Evolutionary conservation across 805 yeast genomes (phyloP).

Genomic region (Lachancea quebecensis): DNA sequence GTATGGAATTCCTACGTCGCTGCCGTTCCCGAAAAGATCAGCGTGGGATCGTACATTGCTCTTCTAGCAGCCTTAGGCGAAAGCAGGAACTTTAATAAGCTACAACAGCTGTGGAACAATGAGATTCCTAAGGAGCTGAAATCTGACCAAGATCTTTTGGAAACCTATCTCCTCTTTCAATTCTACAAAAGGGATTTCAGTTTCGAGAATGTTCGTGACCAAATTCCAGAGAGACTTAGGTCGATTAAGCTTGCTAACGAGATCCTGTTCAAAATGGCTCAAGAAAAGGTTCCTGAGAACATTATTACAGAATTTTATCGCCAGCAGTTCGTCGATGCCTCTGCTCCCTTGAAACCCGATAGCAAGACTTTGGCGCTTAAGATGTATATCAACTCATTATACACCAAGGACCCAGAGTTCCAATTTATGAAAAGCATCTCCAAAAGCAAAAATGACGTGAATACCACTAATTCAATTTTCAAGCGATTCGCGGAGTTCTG

Average conservation of each 20-base stretch:
- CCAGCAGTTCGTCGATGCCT: conserved; percentile 10
- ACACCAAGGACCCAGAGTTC: conserved; percentile 12
- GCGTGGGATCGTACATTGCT: conserved; percentile 18
- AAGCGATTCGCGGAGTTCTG: conserved; percentile 19
- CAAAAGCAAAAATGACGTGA: conserved; percentile 12
- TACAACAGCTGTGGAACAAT: conserved; percentile 21
- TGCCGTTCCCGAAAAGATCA: conserved; percentile 6
- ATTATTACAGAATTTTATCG: conserved; percentile 16
- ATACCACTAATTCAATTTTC: conserved; percentile 13
- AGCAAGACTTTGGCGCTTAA: conserved; percentile 18
- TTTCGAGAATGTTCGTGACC: conserved; percentile 10
- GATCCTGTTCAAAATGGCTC: conserved; percentile 16
- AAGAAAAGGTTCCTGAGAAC: conserved; percentile 8
- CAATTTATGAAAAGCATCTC: conserved; percentile 19
- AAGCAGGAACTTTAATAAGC: conserved; percentile 14
- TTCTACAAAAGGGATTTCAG: conserved; percentile 9
- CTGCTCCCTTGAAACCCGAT: conserved; percentile 12
- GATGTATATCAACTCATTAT: conserved; percentile 13
- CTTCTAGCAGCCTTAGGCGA: conserved; percentile 18
- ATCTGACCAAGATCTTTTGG: conserved; percentile 13
- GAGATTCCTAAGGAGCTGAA: conserved; percentile 22
- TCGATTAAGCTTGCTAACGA: conserved; percentile 20
- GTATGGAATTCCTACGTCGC: conserved; percentile 28
- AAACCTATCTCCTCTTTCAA: conserved; percentile 17
- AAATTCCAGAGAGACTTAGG: conserved; percentile 13